A percentile compares a stretch with the other conserved stretches of the same genome.
These are phyloP conservation scores for Fusarium equiseti DNA, from an alignment of 2,329 filamentous ascomycete species.

Conservation along the genomic window DNA sequence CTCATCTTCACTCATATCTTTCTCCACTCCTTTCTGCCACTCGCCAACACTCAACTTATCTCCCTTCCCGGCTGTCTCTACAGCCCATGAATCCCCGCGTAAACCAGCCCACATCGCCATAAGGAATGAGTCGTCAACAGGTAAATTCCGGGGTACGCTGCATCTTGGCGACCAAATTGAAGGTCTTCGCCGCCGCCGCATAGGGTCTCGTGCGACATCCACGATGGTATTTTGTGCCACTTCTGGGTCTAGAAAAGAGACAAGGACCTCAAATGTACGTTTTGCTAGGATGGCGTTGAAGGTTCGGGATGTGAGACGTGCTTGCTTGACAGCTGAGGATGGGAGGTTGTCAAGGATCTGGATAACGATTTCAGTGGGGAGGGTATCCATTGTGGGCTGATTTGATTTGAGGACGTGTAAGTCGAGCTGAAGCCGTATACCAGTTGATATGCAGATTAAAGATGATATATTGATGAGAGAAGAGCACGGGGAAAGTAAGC, in stretches of 20 bases:
- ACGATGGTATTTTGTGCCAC: constrained; percentile 44
- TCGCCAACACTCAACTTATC: constrained; percentile 20
- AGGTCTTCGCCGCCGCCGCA: constrained; percentile 35
- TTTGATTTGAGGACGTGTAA: neutral
- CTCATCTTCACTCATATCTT: constrained; percentile 39
- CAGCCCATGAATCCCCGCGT: constrained; percentile 43
- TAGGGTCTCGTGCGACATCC: constrained; percentile 39
- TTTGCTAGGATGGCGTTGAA: constrained; percentile 51
- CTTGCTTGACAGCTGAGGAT: constrained; percentile 37
- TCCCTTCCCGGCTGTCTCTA: constrained; percentile 12
- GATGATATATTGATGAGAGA: neutral
- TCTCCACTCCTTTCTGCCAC: constrained; percentile 41
- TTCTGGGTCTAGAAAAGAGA: constrained; percentile 48
- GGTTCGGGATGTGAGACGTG: constrained; percentile 50
- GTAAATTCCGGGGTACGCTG: constrained; percentile 48
- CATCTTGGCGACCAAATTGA: constrained; percentile 55
- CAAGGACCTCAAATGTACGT: constrained; percentile 46
- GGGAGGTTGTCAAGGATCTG: constrained; percentile 48
- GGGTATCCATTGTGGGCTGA: constrained; percentile 46
- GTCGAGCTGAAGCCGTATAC: neutral
- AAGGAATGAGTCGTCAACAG: constrained; percentile 50
- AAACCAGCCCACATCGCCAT: constrained; percentile 50
- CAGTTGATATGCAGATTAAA: neutral
- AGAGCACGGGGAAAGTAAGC: neutral
- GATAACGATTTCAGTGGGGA: constrained; percentile 50